Conservation (phyloP, 768 basidiomycete genomes). For the Suillus decipiens region DNA sequence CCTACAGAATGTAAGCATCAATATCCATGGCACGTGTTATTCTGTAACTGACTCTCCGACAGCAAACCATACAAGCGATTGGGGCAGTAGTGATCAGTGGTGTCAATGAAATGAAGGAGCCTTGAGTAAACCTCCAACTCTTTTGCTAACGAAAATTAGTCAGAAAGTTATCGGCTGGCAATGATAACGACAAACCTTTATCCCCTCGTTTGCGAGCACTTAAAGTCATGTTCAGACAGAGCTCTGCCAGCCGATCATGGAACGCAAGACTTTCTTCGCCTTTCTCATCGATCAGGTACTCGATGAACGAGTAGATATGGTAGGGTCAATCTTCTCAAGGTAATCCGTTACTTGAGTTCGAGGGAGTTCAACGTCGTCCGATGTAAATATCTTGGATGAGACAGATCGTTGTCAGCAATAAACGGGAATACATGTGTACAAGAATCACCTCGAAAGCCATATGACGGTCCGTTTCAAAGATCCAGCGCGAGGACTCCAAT, state of each 20-base stretch:
- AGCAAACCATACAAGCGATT: conserved; percentile 82
- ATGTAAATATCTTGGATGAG: conserved; percentile 79
- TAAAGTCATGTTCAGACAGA: conserved; percentile 76
- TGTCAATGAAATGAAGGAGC: conserved; percentile 75
- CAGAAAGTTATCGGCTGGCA: conserved; percentile 7
- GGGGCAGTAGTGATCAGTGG: conserved; percentile 66
- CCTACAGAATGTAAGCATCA: conserved; percentile 44
- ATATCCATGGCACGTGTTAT: not conserved
- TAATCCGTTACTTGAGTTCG: conserved; percentile 73
- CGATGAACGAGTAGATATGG: conserved; percentile 79
- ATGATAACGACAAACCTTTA: conserved; percentile 44
- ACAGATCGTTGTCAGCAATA: not conserved
- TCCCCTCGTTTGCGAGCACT: conserved; percentile 59
- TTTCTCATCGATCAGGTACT: conserved; percentile 77
- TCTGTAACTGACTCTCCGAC: conserved; percentile 66
- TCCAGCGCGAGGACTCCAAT: conserved; percentile 82
- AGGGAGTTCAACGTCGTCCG: conserved; percentile 92
- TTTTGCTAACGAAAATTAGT: conserved; percentile 39
- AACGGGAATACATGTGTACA: conserved; percentile 1
- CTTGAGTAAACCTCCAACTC: conserved; percentile 59
- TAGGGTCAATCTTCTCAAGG: conserved; percentile 68
- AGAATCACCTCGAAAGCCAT: conserved; percentile 74
- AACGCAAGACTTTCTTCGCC: conserved; percentile 66
- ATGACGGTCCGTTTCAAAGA: conserved; percentile 70
- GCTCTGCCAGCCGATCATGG: conserved; percentile 87